These are phyloP conservation scores for Emmonsiellopsis sp. DNA, from an alignment of 2,329 filamentous ascomycete genomes.

Conservation along the genomic window DNA sequence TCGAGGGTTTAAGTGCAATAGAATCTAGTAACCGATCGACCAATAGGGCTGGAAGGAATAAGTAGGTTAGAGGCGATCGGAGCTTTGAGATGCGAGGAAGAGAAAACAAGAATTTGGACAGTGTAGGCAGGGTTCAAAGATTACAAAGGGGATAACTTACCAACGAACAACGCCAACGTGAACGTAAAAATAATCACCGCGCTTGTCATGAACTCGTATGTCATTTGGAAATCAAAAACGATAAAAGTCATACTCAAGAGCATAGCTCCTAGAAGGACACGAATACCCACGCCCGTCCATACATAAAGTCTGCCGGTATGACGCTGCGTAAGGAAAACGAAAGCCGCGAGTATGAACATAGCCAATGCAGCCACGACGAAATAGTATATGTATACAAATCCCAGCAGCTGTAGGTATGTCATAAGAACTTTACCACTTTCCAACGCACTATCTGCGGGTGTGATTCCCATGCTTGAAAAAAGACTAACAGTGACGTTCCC, in stretches of 20 bases:
- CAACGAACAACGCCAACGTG: constrained; percentile 21
- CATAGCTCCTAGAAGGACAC: constrained; percentile 20
- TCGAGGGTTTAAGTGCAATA: background rate
- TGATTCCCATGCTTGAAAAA: constrained; percentile 32
- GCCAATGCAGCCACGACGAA: constrained; percentile 27
- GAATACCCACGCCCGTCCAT: constrained; percentile 18
- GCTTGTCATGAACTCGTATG: constrained; percentile 31
- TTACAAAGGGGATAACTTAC: constrained; percentile 10
- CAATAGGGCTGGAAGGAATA: background rate
- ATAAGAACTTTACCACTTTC: constrained; percentile 23
- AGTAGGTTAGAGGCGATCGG: background rate
- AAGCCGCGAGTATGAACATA: constrained; percentile 28
- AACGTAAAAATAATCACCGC: constrained; percentile 29
- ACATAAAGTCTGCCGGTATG: constrained; percentile 16
- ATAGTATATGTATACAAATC: constrained; percentile 32
- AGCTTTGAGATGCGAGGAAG: background rate
- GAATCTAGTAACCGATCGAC: constrained; percentile 1
- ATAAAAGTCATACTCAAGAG: constrained; percentile 22
- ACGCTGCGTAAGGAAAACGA: constrained; percentile 21
- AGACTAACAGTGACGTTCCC: constrained; percentile 32
- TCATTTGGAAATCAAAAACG: constrained; percentile 22
- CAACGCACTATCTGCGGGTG: constrained; percentile 21
- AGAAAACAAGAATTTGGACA: background rate
- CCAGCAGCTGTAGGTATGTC: constrained; percentile 28
- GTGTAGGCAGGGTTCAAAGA: too few species aligned